phyloP scores from a whole-genome alignment of 257 asterid genomes.

The Anisodus acutangulus region DNA sequence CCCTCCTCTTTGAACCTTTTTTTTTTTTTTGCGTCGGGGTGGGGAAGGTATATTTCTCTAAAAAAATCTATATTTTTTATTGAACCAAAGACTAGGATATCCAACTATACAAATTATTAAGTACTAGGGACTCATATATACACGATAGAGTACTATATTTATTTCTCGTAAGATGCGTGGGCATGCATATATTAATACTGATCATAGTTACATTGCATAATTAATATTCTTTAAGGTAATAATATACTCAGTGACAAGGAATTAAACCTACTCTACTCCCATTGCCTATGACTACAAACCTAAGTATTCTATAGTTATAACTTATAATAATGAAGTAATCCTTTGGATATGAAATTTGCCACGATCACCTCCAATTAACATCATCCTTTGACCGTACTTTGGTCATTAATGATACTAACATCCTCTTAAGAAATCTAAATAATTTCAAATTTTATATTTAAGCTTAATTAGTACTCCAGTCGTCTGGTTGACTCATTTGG shows the following conservation, averaged over 20 bases:
- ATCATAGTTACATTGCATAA: too few species aligned
- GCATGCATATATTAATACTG: too few species aligned
- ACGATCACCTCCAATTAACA: not conserved
- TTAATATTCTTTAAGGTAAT: too few species aligned
- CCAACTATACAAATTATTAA: too few species aligned
- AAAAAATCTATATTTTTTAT: too few species aligned
- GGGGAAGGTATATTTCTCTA: too few species aligned
- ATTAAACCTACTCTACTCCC: not conserved
- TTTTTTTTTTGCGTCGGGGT: too few species aligned
- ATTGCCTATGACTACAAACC: not conserved
- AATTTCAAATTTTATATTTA: not conserved
- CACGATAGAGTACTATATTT: too few species aligned
- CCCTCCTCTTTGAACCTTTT: too few species aligned
- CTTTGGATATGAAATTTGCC: not conserved
- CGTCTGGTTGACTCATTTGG: constrained; percentile 14
- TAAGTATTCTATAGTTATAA: not conserved
- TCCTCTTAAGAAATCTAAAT: not conserved
- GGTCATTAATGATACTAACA: not conserved
- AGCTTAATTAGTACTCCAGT: not conserved
- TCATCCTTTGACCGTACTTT: not conserved
- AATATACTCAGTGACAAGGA: not conserved
- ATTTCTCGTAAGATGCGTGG: too few species aligned
- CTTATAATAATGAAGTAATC: not conserved
- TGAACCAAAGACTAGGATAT: too few species aligned
- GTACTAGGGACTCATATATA: too few species aligned